phyloP scores from a whole-genome alignment of 2,329 filamentous ascomycete genomes.

The Polytolypa hystricis region DNA sequence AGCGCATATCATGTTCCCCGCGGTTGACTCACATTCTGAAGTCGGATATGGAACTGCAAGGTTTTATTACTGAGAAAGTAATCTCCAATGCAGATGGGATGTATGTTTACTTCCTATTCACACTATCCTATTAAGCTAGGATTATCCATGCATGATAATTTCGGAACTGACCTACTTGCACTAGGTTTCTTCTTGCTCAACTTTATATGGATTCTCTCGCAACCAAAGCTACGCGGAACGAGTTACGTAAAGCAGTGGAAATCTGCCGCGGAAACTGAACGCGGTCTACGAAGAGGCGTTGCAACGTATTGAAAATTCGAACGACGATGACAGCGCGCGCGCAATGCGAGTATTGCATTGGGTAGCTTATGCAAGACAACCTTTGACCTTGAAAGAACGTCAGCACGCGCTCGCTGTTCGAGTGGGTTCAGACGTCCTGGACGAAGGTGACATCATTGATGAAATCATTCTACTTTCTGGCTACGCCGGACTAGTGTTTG shows the following conservation, averaged over 20 bases:
- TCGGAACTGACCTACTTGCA: not conserved
- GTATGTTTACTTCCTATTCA: conserved; percentile 14
- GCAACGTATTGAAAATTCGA: conserved; percentile 5
- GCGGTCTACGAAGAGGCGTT: conserved; percentile 35
- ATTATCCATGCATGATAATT: too few species aligned
- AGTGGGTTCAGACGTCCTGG: not conserved
- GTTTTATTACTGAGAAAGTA: conserved; percentile 9
- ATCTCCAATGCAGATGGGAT: conserved; percentile 12
- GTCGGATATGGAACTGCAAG: conserved; percentile 7
- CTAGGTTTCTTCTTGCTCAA: conserved; percentile 20
- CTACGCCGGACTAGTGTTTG: not conserved
- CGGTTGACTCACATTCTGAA: conserved; percentile 4
- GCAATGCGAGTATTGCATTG: not conserved
- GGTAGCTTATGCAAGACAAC: not conserved
- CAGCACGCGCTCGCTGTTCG: not conserved
- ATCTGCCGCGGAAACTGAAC: conserved; percentile 20
- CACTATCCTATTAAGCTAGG: too few species aligned
- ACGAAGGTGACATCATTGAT: not conserved
- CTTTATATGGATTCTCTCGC: conserved; percentile 16
- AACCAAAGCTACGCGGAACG: conserved; percentile 16
- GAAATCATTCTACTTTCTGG: not conserved
- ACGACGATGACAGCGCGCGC: not conserved
- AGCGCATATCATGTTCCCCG: conserved; percentile 6
- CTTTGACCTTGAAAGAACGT: not conserved
- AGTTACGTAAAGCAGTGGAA: conserved; percentile 22